Evolutionary conservation across 306 rosid species (phyloP).

Genomic region (Pyrus communis): DNA sequence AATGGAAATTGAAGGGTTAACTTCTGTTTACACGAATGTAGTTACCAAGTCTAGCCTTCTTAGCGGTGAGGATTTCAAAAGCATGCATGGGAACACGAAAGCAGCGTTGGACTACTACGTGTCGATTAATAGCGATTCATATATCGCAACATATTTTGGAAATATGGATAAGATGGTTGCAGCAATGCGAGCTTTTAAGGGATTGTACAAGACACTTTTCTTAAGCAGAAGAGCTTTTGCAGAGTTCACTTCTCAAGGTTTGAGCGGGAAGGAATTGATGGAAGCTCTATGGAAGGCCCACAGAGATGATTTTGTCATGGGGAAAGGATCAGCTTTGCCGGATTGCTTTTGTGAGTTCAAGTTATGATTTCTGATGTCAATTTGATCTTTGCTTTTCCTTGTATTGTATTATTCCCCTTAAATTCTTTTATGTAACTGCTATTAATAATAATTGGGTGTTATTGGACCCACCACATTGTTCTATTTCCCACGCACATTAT

Average conservation of each 20-base stretch:
- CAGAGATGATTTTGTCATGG: constrained; percentile 60
- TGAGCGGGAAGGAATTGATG: constrained; percentile 47
- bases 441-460: background rate
- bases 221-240: constrained; percentile 76
- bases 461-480: no score
- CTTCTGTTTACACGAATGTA: constrained; percentile 48
- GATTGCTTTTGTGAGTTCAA: constrained; percentile 82
- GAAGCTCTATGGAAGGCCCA: constrained; percentile 66
- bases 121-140: constrained; percentile 79
- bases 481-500: no score
- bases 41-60: constrained; percentile 77
- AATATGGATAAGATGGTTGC: constrained; percentile 98
- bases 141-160: constrained; percentile 80
- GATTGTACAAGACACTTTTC: constrained; percentile 63
- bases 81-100: constrained; percentile 95
- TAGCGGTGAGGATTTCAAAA: constrained; percentile 64
- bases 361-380: constrained; percentile 33
- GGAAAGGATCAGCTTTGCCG: constrained; percentile 75
- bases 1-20: constrained; percentile 77
- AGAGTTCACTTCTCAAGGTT: constrained; percentile 51
- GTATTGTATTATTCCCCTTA: background rate
- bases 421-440: background rate
- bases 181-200: constrained; percentile 79
- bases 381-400: background rate
- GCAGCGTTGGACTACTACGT: constrained; percentile 90